Evolutionary conservation across 805 yeast species (phyloP), one percentile per base, ranked within the genome.

Genomic region (Metschnikowia anglica): DNA sequence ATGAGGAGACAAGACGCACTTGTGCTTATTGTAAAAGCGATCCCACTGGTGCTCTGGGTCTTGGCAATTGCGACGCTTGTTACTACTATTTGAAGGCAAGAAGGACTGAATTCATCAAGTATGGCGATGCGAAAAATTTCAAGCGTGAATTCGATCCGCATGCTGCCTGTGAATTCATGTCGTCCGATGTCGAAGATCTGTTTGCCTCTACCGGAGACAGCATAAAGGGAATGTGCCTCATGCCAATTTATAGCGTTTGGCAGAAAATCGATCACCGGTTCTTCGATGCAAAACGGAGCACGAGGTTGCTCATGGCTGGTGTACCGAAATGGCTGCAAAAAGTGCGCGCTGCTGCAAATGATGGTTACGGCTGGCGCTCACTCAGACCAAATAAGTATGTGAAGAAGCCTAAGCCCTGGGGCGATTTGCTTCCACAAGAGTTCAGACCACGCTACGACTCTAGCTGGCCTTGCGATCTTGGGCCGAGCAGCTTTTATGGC

Each of bases 361-460:
- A 36, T 27, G 32, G 39, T 11, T 24, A 36, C 9, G 25, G 32
- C 39, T 36, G 37, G 37, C 37, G 37, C 13, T 34, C 37, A 2
- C 16, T 34, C 21, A 13, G 11, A 12, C 32, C 39, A 11, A 19
- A 27, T 16, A 28, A 26, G 26, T 31, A 25, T 25, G 27, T 25
- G 27, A 25, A 8, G 10, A 25, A 13, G 27, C 27, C 27, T 25
- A 9, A 9, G 27, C 10, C 10, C 9, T 25, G 27, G 27, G 27
- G 27, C 10, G 27, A 25, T 25, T 5, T 25, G 10, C 27, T 25
- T 9, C 27, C 27, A 4, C 27, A 25, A 9, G 27, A 25, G 10
- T 25, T 25, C 10, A 25, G 27, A 5, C 27, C 27, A 25, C 5
- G 27, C 27, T 25, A 25, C 11, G 27, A 25, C 11, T 12, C 5